Evolutionary conservation across 2,329 filamentous ascomycete species (phyloP).

Genomic region (Penicillium decumbens): DNA sequence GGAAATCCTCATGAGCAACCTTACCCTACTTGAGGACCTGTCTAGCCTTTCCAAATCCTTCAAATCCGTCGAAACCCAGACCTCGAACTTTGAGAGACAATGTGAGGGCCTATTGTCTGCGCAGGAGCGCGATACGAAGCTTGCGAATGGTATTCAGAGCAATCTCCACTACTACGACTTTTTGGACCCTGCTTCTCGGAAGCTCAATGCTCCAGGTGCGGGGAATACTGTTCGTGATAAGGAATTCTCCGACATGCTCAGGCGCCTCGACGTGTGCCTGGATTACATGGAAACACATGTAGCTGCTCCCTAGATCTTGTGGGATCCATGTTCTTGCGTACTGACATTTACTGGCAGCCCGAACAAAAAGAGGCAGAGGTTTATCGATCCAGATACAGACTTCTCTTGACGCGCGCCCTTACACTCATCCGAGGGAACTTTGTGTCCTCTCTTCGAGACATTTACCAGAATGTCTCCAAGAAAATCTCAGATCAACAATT

Average conservation of each 20-base stretch:
- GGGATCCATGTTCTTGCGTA: not conserved
- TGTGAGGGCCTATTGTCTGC: slow-evolving; percentile 83
- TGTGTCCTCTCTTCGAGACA: slow-evolving; percentile 58
- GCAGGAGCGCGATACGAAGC: slow-evolving; percentile 69
- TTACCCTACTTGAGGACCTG: slow-evolving; percentile 69
- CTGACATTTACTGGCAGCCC: slow-evolving; percentile 48
- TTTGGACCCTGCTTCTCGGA: slow-evolving; percentile 80
- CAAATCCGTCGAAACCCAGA: slow-evolving; percentile 80
- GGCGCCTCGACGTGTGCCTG: slow-evolving; percentile 82
- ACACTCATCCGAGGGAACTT: slow-evolving; percentile 65
- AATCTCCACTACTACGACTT: slow-evolving; percentile 95
- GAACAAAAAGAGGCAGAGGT: slow-evolving; percentile 81
- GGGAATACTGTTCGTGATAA: slow-evolving; percentile 77
- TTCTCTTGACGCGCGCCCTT: slow-evolving; percentile 67
- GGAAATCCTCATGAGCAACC: slow-evolving; percentile 70
- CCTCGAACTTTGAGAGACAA: slow-evolving; percentile 84
- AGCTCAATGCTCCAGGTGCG: slow-evolving; percentile 87
- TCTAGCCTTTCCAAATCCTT: slow-evolving; percentile 80
- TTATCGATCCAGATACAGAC: slow-evolving; percentile 81
- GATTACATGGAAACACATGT: slow-evolving; percentile 88
- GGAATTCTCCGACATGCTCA: slow-evolving; percentile 82
- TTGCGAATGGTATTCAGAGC: slow-evolving; percentile 79
- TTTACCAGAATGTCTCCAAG: slow-evolving; percentile 58
- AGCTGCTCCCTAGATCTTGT: not conserved
- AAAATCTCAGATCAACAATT: slow-evolving; percentile 62